phyloP scores from a whole-genome alignment of 345 rosid species.

The Aegle marmelos region DNA sequence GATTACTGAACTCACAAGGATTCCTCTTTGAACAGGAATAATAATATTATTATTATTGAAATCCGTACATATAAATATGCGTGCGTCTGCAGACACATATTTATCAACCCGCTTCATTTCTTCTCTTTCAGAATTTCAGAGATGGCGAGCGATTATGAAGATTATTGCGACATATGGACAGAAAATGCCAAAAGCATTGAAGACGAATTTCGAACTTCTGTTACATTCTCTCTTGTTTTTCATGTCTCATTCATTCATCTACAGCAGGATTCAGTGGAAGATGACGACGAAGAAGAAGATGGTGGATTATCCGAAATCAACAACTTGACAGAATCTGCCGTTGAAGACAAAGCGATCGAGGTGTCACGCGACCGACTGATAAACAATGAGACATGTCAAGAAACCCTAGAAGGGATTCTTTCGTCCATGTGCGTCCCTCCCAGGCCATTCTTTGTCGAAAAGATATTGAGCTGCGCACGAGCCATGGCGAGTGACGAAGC shows the following conservation, averaged over 20 bases:
- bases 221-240: not conserved
- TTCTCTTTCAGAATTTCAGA: not conserved
- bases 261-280: not conserved
- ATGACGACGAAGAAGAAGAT: not conserved
- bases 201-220: not conserved
- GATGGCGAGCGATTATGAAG: not conserved
- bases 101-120: too few species aligned
- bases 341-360: not conserved
- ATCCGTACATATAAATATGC: too few species aligned
- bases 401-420: not conserved
- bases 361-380: not conserved
- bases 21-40: too few species aligned
- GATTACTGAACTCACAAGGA: too few species aligned
- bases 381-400: not conserved
- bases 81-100: too few species aligned
- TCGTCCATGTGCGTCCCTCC: not conserved
- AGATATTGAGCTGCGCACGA: not conserved
- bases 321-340: not conserved
- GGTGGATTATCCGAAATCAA: not conserved
- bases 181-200: not conserved
- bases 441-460: not conserved
- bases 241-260: not conserved
- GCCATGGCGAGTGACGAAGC: not conserved
- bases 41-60: too few species aligned
- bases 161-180: not conserved